Conservation (phyloP, 2,329 filamentous ascomycete genomes). For the Ophiostoma sp. region DNA sequence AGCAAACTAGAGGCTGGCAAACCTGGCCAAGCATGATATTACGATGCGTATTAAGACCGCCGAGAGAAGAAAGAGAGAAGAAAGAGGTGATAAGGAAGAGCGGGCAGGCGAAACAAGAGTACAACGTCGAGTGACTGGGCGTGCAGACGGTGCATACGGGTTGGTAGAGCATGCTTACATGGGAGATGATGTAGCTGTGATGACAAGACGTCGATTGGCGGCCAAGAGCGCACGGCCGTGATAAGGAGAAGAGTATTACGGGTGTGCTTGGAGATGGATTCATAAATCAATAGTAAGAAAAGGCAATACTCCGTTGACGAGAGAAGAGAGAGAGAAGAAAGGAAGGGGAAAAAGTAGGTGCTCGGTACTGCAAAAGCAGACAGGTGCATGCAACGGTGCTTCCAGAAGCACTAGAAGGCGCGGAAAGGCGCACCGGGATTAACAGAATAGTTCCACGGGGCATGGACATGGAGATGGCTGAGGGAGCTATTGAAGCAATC, state of each 20-base stretch:
- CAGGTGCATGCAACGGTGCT: background rate
- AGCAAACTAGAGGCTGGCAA: no score
- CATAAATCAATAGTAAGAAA: background rate
- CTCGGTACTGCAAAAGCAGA: background rate
- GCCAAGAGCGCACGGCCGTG: slow-evolving; percentile 4
- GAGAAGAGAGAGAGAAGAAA: background rate
- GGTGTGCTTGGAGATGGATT: slow-evolving; percentile 3
- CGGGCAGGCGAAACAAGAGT: background rate
- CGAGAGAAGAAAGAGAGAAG: background rate
- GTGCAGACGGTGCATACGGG: no score
- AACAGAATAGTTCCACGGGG: background rate
- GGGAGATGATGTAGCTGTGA: background rate
- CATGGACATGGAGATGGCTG: background rate
- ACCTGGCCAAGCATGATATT: background rate
- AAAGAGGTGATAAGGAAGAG: background rate
- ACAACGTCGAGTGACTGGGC: background rate
- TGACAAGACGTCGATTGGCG: background rate
- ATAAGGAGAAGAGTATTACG: background rate
- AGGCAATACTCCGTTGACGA: background rate
- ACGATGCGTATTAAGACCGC: background rate
- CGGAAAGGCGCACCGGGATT: background rate
- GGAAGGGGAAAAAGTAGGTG: background rate
- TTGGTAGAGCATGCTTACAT: no score
- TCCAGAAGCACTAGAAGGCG: slow-evolving; percentile 9
- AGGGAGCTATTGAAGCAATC: background rate